Evolutionary conservation across 352 stramenopile genomes (phyloP), one percentile per base, ranked within the genome.

Genomic region (Saprolegnia diclina): DNA sequence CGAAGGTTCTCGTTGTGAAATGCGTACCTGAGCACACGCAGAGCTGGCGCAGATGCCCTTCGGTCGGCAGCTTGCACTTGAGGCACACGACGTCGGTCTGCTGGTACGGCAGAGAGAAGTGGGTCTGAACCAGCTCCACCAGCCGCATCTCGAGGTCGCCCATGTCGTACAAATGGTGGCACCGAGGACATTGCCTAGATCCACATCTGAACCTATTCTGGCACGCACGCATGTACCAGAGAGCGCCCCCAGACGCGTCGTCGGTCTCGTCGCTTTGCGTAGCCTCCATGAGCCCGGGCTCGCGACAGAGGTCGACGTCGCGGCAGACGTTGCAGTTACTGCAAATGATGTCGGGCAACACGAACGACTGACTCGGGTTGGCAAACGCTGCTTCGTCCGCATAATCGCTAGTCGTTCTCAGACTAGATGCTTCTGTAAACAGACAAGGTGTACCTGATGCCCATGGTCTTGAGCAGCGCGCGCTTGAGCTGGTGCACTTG

Each of bases 331-430:
- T 96, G 78, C 97, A 99, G 73, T 91, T 92, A 14, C 86, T 76
- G 72, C 97, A 99, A 72, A 99, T 98, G 19, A 99, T 89, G 76
- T 99, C 96, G 14, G 89, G 88, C n/a, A 99, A 78, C 10, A 98
- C 85, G 70, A 99, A 98, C 21, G 83, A 94, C 44, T 96, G 79
- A 59, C 90, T 98, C 55, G 95, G 97, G 76, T 99, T 97, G 16
- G 80, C 77, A 79, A 98, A 99, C 67, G 90, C 65, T 2, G 94
- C 89, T 66, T 92, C 82, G 9, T 89, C 83, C 0, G 76, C 64
- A 61, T 92, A 92, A 65, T 93, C 84, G 54, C 82, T 62, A 42
- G 26, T 40, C 44, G 32, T 21, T 42, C 18, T 35, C 19, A 53
- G 10, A 64, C 52, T 6, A 35, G n/a, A n/a, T n/a, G n/a, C n/a